Evolutionary conservation across 2,329 filamentous ascomycete genomes (phyloP).

Genomic region (Pseudogymnoascus sp.): DNA sequence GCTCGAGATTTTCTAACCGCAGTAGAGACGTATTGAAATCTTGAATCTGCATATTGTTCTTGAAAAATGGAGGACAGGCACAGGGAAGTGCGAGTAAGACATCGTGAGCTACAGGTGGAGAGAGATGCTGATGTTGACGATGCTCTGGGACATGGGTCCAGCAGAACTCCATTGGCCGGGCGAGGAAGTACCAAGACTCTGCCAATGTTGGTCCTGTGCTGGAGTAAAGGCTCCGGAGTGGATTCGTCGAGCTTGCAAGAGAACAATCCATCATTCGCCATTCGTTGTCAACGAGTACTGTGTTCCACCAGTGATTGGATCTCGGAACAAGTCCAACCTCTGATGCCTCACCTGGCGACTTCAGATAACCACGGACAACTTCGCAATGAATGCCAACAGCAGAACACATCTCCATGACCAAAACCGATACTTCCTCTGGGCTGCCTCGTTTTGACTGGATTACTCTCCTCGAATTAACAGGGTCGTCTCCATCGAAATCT

Average conservation of each 20-base stretch:
- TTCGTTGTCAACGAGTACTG: conserved; percentile 83
- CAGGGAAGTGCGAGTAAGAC: conserved; percentile 79
- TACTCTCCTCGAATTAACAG: conserved; percentile 70
- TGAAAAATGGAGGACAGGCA: conserved; percentile 82
- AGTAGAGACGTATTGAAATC: conserved; percentile 86
- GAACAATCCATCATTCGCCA: conserved; percentile 97
- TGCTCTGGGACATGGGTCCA: conserved; percentile 92
- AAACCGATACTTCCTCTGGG: conserved; percentile 78
- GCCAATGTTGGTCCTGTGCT: conserved; percentile 61
- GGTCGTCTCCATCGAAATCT: conserved; percentile 68
- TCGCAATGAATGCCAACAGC: conserved; percentile 85
- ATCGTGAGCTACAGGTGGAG: conserved; percentile 78
- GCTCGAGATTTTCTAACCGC: conserved; percentile 84
- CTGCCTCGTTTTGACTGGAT: conserved; percentile 78
- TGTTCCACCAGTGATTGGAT: conserved; percentile 97
- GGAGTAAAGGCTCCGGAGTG: conserved; percentile 70
- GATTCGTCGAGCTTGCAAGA: conserved; percentile 83
- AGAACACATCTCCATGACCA: conserved; percentile 89
- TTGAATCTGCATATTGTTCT: conserved; percentile 67
- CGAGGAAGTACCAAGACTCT: conserved; percentile 90
- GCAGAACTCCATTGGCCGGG: conserved; percentile 79
- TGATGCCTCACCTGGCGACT: conserved; percentile 74
- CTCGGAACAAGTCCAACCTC: conserved; percentile 77
- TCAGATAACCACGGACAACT: conserved; percentile 82
- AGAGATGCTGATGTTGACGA: conserved; percentile 85